Evolutionary conservation across 352 stramenopile genomes (phyloP).

Genomic region (Pythium diclinum): DNA sequence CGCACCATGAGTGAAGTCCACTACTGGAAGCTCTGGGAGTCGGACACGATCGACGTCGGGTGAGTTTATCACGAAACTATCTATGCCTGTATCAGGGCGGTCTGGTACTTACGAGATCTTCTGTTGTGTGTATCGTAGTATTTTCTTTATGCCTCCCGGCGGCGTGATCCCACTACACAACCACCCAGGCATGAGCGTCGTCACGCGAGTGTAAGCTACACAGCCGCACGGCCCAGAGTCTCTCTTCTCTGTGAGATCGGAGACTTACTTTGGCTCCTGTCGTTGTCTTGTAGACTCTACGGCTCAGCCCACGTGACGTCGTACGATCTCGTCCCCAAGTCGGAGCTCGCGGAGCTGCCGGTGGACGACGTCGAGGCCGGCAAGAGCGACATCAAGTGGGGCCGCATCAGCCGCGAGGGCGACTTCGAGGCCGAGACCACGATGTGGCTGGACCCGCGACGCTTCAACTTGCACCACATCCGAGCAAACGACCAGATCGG

Average conservation of each 20-base stretch:
- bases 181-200: slow-evolving; percentile 80
- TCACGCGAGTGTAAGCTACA: slow-evolving; percentile 67
- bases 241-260: not conserved
- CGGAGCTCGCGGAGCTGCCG: slow-evolving; percentile 27
- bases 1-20: slow-evolving; percentile 74
- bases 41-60: slow-evolving; percentile 80
- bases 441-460: slow-evolving; percentile 78
- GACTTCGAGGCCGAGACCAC: slow-evolving; percentile 56
- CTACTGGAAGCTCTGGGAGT: slow-evolving; percentile 87
- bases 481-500: slow-evolving; percentile 65
- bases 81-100: not conserved
- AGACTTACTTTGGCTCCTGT: slow-evolving; percentile 8
- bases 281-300: slow-evolving; percentile 47
- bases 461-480: slow-evolving; percentile 83
- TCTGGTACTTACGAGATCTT: not conserved
- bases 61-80: slow-evolving; percentile 12
- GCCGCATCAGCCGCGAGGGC: slow-evolving; percentile 55
- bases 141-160: slow-evolving; percentile 83
- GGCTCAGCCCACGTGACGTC: slow-evolving; percentile 67
- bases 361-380: slow-evolving; percentile 29
- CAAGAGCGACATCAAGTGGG: slow-evolving; percentile 50
- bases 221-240: not conserved
- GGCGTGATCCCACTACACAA: slow-evolving; percentile 78
- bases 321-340: slow-evolving; percentile 64
- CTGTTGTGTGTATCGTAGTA: slow-evolving; percentile 28